These are phyloP conservation scores for Chalciporus sphaerocephalus DNA, from an alignment of 768 basidiomycete genomes.

Conservation along the genomic window DNA sequence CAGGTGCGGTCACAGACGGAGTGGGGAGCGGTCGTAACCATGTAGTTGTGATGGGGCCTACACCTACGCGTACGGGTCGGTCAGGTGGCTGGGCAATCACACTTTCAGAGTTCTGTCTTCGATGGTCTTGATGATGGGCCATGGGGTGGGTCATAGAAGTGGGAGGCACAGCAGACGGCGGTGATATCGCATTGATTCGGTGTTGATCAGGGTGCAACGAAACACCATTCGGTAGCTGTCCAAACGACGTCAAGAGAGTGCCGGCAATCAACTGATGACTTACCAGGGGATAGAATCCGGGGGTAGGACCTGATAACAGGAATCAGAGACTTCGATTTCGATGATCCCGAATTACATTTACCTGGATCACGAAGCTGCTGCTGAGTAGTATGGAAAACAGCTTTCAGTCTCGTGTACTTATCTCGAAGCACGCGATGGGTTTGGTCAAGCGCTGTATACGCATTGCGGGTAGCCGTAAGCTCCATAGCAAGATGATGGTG, in stretches of 20 bases:
- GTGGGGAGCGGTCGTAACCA: conserved; percentile 19
- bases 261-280: conserved; percentile 12
- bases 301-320: neutral
- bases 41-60: conserved; percentile 12
- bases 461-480: conserved; percentile 16
- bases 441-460: conserved; percentile 19
- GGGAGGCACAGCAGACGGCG: conserved; percentile 3
- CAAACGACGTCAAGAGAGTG: neutral
- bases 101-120: conserved; percentile 17
- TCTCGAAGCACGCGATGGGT: conserved; percentile 18
- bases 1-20: conserved; percentile 15
- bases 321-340: neutral
- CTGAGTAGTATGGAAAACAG: conserved; percentile 4
- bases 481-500: conserved; percentile 19
- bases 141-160: neutral
- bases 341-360: neutral
- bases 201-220: conserved; percentile 7
- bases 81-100: conserved; percentile 13
- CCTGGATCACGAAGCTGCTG: conserved; percentile 10
- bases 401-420: conserved; percentile 20
- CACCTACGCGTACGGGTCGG: conserved; percentile 9
- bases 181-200: conserved; percentile 4
- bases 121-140: conserved; percentile 6
- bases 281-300: conserved; percentile 3
- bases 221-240: neutral